Evolutionary conservation across 352 stramenopile species (phyloP), one percentile per base, ranked within the genome.

Genomic region (Phytophthora sansomeana): DNA sequence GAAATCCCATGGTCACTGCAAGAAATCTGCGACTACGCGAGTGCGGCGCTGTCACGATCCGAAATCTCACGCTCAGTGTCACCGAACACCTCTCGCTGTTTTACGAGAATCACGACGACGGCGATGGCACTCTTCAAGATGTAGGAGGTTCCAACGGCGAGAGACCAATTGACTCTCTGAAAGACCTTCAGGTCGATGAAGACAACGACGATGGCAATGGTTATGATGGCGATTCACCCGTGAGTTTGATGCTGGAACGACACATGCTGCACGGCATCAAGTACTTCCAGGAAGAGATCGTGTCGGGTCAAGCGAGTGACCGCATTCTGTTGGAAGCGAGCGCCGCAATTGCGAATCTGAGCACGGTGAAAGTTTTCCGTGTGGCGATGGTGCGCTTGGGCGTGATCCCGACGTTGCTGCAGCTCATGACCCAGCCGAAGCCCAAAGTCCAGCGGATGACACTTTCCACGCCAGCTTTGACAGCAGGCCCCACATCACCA

Each of bases 21-120:
- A 67, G 48, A 1, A 71, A 83, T 30, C 5, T 72, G 11, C 65
- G 74, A 1, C 80, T 91, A 29, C 78, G 80, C 3, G 79, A 85
- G 19, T 87, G 80, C 21, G 84, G 81, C 4, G 77, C 75, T 2
- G 77, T 87, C 17, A 62, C 79, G 0, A 90, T 93, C 26, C 77
- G 84, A 6, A 93, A 93, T 35, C 69, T 93, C 17, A 86, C 84
- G n/a, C 62, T 93, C 3, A 76, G 78, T 41, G 79, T 91, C 6
- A 78, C 70, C 0, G 84, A 93, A 41, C 81, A 90, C 19, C 58
- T 84, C 2, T 64, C 78, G 5, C 53, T 83, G 9, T 90, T 91
- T 44, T 88, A 92, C 26, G 54, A 80, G 11, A 62, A 53, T 4
- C 53, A 53, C 1, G 58, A 56, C 4, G 63, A 71, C 7, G 60